Evolutionary conservation across 345 rosid genomes (phyloP).

Genomic region (Nasturtium officinale): DNA sequence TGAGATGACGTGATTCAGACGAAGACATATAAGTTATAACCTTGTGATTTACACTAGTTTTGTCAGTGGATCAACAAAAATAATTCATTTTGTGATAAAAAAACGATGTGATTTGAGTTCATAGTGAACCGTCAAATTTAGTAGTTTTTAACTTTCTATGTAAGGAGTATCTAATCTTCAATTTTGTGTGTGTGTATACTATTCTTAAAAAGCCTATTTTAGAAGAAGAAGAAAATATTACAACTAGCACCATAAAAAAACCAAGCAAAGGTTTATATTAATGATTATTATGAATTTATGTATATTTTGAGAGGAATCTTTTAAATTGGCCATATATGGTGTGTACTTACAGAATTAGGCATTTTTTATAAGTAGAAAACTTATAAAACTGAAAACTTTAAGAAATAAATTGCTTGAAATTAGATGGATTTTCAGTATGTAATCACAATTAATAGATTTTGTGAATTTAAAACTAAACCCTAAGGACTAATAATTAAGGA

Average conservation of each 20-base stretch:
- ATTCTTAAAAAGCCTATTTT: background rate
- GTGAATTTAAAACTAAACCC: no score
- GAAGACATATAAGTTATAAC: background rate
- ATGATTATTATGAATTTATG: no score
- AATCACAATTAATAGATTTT: no score
- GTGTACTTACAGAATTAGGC: no score
- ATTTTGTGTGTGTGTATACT: background rate
- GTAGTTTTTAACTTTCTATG: slow-evolving; percentile 24
- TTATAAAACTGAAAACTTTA: no score
- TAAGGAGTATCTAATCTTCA: background rate
- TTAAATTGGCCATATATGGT: no score
- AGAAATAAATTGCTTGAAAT: no score
- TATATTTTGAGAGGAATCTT: no score
- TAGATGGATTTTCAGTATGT: no score
- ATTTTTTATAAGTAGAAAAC: no score
- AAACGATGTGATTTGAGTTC: background rate
- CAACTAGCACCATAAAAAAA: background rate
- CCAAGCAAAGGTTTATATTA: background rate
- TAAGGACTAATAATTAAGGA: no score
- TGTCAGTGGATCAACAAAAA: background rate
- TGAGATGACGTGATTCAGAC: background rate
- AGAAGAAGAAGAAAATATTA: no score
- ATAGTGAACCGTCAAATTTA: slow-evolving; percentile 5
- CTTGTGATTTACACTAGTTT: background rate
- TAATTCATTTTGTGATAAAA: background rate